Percentiles rank a stretch among this genome's conserved stretches.
These are phyloP conservation scores for Aspergillus sp. DNA, from an alignment of 2,329 filamentous ascomycete genomes.

Conservation along the genomic window DNA sequence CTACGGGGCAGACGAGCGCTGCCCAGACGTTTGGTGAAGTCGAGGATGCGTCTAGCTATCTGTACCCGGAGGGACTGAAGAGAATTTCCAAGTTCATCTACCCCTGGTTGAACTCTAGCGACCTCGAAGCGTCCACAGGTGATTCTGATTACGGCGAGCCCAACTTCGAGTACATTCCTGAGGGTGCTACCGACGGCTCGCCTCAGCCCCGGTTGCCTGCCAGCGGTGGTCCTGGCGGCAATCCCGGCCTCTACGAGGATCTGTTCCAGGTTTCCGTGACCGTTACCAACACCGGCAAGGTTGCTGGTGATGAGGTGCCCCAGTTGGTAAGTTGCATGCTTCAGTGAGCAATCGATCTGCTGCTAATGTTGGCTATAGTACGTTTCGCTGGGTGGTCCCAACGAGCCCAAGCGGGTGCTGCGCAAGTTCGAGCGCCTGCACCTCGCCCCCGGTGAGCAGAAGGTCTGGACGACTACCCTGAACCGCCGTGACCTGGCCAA, in stretches of 20 bases:
- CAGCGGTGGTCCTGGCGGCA: conserved; percentile 59
- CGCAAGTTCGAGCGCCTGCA: conserved; percentile 77
- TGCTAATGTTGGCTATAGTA: conserved; percentile 49
- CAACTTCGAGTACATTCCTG: conserved; percentile 49
- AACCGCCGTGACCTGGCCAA: conserved; percentile 81
- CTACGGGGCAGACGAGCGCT: conserved; percentile 50
- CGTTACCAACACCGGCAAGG: conserved; percentile 50
- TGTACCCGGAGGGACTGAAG: conserved; percentile 54
- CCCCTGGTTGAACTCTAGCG: conserved; percentile 61
- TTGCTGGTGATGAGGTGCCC: conserved; percentile 52
- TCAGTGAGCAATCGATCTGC: background rate
- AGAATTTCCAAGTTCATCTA: conserved; percentile 59
- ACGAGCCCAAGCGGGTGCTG: conserved; percentile 65
- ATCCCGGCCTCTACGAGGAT: conserved; percentile 53
- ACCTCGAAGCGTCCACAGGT: conserved; percentile 50
- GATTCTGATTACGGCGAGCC: conserved; percentile 56
- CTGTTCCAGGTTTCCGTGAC: conserved; percentile 49
- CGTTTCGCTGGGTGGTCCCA: conserved; percentile 72
- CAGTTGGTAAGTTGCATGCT: conserved; percentile 42
- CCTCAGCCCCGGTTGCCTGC: conserved; percentile 57
- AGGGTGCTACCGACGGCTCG: conserved; percentile 50
- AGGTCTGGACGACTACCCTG: conserved; percentile 65
- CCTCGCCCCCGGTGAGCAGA: conserved; percentile 66
- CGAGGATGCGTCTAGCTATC: conserved; percentile 50
- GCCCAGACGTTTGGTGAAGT: conserved; percentile 53